Evolutionary conservation across 2,329 filamentous ascomycete species (phyloP).

Genomic region (Pseudogymnoascus sp.): DNA sequence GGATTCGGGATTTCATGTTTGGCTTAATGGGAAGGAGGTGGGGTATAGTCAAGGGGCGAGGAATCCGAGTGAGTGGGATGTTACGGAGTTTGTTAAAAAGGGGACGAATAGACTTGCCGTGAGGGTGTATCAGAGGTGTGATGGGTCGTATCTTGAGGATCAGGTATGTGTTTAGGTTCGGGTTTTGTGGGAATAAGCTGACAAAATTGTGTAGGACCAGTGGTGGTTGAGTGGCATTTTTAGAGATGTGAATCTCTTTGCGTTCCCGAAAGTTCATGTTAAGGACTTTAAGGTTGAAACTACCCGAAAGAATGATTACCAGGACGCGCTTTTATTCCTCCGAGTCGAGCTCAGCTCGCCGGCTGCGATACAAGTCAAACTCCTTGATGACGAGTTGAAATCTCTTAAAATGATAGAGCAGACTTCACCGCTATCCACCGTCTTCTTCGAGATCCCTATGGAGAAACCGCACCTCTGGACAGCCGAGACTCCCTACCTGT

Average conservation of each 20-base stretch:
- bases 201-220: conserved; percentile 34
- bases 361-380: conserved; percentile 31
- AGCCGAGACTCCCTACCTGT: conserved; percentile 58
- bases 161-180: conserved; percentile 25
- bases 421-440: neutral
- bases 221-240: conserved; percentile 48
- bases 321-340: conserved; percentile 43
- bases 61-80: conserved; percentile 51
- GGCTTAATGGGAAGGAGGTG: conserved; percentile 46
- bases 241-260: conserved; percentile 45
- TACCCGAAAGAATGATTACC: conserved; percentile 43
- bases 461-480: conserved; percentile 55
- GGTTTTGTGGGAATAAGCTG: conserved; percentile 5
- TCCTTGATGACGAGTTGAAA: conserved; percentile 27
- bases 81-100: conserved; percentile 37
- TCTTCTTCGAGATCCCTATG: conserved; percentile 31
- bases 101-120: conserved; percentile 41
- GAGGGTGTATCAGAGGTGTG: conserved; percentile 49
- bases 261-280: conserved; percentile 39
- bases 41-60: conserved; percentile 51
- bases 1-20: conserved; percentile 50
- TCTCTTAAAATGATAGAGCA: conserved; percentile 9
- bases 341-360: conserved; percentile 37
- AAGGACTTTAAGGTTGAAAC: conserved; percentile 47
- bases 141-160: conserved; percentile 50